phyloP scores from a whole-genome alignment of 495 filamentous ascomycete genomes.

The Xylaria flabelliformis region DNA sequence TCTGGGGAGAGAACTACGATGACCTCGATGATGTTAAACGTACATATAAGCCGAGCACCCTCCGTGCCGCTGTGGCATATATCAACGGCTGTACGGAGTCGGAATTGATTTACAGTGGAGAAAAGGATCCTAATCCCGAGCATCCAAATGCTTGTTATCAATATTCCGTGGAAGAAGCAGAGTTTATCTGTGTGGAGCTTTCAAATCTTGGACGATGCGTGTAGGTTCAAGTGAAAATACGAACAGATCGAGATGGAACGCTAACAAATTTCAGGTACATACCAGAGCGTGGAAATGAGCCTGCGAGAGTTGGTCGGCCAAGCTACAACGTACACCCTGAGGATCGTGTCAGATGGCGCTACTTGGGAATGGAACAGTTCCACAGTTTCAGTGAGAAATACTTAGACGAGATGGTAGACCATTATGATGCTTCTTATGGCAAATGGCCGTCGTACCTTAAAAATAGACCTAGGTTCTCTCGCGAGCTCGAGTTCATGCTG shows the following conservation, averaged over 20 bases:
- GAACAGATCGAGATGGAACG: not conserved
- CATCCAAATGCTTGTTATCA: conserved; percentile 39
- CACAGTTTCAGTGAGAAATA: not conserved
- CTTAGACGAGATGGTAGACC: conserved; percentile 16
- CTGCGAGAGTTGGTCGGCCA: conserved; percentile 30
- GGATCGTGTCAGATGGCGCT: conserved; percentile 38
- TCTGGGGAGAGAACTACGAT: conserved; percentile 23
- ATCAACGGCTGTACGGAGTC: conserved; percentile 35
- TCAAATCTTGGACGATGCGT: conserved; percentile 23
- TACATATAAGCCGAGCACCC: not conserved
- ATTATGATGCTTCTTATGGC: conserved; percentile 28
- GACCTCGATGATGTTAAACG: conserved; percentile 6
- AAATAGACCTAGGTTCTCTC: conserved; percentile 21
- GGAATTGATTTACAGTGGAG: conserved; percentile 17
- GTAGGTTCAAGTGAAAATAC: conserved; percentile 30
- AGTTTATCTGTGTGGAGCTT: conserved; percentile 9
- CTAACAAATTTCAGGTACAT: conserved; percentile 30
- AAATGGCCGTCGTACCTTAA: conserved; percentile 4
- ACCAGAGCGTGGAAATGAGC: not conserved
- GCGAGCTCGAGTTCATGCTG: conserved; percentile 24
- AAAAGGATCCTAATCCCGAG: conserved; percentile 12
- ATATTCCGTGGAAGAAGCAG: conserved; percentile 31
- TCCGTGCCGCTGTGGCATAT: conserved; percentile 32
- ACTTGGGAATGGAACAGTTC: conserved; percentile 9
- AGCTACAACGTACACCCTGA: conserved; percentile 36